phyloP scores from a whole-genome alignment of 106 monocot genomes.

The Dendrobium chrysotoxum region DNA sequence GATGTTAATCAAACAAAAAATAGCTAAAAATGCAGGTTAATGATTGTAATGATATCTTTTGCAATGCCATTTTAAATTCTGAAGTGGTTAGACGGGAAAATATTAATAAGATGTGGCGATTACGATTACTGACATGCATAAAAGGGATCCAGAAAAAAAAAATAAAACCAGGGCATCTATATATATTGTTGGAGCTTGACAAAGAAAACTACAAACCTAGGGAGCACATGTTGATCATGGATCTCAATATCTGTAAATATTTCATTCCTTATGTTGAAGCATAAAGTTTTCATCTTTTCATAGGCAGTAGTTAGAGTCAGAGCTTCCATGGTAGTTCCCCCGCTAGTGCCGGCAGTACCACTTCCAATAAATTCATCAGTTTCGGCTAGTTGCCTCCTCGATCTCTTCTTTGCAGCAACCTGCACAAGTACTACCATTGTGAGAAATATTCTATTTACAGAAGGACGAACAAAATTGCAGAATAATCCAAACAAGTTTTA shows the following conservation, averaged over 20 bases:
- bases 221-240: constrained; percentile 80
- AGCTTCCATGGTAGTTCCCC: constrained; percentile 44
- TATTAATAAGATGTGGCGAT: no score
- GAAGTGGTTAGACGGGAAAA: no score
- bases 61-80: no score
- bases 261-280: constrained; percentile 81
- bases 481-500: not conserved
- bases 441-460: not conserved
- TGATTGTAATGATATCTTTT: not conserved
- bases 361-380: constrained; percentile 76
- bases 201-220: constrained; percentile 46
- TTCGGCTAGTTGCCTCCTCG: constrained; percentile 72
- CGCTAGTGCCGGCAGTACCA: constrained; percentile 33
- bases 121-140: not conserved
- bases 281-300: constrained; percentile 75
- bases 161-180: not conserved
- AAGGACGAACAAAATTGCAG: not conserved
- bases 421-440: constrained; percentile 11
- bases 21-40: not conserved
- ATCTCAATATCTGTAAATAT: constrained; percentile 95
- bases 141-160: not conserved
- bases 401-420: constrained; percentile 88
- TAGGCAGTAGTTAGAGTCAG: constrained; percentile 62
- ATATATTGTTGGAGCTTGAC: not conserved
- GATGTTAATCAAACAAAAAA: not conserved